Conservation (phyloP, 2,329 filamentous ascomycete species). For the Aspergillus sp. region DNA sequence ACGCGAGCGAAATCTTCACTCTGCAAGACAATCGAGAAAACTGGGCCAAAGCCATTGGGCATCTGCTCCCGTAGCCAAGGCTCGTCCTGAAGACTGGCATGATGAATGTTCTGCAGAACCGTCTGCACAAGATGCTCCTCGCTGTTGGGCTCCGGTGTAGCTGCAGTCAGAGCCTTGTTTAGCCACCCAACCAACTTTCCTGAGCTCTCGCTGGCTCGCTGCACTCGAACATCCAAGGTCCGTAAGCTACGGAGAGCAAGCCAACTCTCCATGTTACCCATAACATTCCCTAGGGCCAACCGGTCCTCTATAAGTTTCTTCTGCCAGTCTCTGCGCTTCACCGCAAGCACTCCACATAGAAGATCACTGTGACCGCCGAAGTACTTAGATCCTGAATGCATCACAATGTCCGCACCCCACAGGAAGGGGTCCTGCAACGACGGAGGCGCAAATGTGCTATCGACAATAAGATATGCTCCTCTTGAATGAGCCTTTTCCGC, state of each 20-base stretch:
- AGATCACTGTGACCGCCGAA: conserved; percentile 93
- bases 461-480: conserved; percentile 80
- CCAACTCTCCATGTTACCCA: conserved; percentile 92
- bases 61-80: conserved; percentile 82
- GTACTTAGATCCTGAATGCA: conserved; percentile 96
- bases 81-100: conserved; percentile 76
- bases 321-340: conserved; percentile 60
- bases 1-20: conserved; percentile 59
- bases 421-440: conserved; percentile 82
- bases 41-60: conserved; percentile 84
- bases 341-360: conserved; percentile 81
- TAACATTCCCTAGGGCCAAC: conserved; percentile 74
- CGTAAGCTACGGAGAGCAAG: conserved; percentile 81
- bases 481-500: conserved; percentile 68
- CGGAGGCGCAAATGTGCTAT: conserved; percentile 90
- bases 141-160: conserved; percentile 37
- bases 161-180: conserved; percentile 46
- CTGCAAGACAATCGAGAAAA: conserved; percentile 73
- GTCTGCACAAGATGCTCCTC: conserved; percentile 49
- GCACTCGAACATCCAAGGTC: conserved; percentile 80
- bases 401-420: conserved; percentile 78
- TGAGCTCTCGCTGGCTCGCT: conserved; percentile 71
- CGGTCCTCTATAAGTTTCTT: conserved; percentile 65
- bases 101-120: conserved; percentile 63
- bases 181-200: conserved; percentile 72